These are phyloP conservation scores for Xylariales sp. DNA, from an alignment of 2,329 filamentous ascomycete species.

Conservation along the genomic window DNA sequence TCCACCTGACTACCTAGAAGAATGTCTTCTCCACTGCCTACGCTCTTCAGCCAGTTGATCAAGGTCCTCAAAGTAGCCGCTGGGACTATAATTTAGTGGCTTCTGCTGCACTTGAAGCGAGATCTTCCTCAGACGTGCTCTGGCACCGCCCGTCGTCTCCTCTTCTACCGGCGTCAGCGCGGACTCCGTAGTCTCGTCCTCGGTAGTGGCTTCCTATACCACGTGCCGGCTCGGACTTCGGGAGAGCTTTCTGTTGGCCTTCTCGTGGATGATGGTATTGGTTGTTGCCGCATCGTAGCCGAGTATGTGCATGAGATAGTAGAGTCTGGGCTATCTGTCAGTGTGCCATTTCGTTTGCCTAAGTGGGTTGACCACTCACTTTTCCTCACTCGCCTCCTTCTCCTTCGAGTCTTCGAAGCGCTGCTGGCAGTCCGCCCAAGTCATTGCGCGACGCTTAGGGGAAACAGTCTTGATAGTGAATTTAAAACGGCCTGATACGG, in stretches of 20 bases:
- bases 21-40: conserved; percentile 4
- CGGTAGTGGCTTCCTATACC: conserved; percentile 13
- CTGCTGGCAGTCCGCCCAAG: conserved; percentile 70
- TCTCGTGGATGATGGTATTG: conserved; percentile 40
- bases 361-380: conserved; percentile 52
- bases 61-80: conserved; percentile 8
- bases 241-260: conserved; percentile 14
- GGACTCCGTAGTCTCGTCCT: conserved; percentile 1
- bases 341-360: background rate
- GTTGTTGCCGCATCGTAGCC: conserved; percentile 52
- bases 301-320: conserved; percentile 46
- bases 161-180: background rate
- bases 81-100: background rate
- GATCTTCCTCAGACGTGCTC: background rate
- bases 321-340: conserved; percentile 31
- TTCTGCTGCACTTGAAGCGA: conserved; percentile 9
- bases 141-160: background rate
- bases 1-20: conserved; percentile 3
- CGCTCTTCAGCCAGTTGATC: background rate
- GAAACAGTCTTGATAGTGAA: conserved; percentile 81
- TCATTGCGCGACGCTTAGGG: conserved; percentile 56
- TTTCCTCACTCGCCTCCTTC: conserved; percentile 65
- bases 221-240: conserved; percentile 15
- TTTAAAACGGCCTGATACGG: conserved; percentile 80
- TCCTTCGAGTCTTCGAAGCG: conserved; percentile 69